phyloP scores from a whole-genome alignment of 1,284 basidiomycete species.

The Pascua sp. region DNA sequence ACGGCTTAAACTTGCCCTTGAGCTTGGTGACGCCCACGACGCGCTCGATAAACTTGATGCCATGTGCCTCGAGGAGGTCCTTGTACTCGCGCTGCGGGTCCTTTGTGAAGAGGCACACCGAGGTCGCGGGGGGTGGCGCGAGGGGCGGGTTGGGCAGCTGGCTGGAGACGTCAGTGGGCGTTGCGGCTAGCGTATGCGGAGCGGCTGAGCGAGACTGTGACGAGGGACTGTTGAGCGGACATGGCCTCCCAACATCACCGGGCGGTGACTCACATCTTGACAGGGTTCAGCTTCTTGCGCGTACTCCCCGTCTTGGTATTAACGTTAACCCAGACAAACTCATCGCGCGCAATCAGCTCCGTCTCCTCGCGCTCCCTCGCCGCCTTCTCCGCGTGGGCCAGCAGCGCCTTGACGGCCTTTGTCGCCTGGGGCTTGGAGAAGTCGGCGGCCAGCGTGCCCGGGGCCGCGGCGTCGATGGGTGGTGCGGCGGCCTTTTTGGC shows the following conservation, averaged over 20 bases:
- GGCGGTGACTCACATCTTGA: conserved; percentile 65
- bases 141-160: conserved; percentile 68
- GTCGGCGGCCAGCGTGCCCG: conserved; percentile 26
- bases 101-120: conserved; percentile 88
- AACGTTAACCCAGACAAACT: conserved; percentile 79
- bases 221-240: no score
- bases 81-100: conserved; percentile 96
- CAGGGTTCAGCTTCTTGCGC: conserved; percentile 72
- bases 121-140: conserved; percentile 71
- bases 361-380: conserved; percentile 64
- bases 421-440: conserved; percentile 69
- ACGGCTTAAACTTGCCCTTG: conserved; percentile 89
- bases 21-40: conserved; percentile 89
- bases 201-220: no score
- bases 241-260: neutral
- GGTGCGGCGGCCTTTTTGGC: conserved; percentile 4
- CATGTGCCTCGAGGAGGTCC: conserved; percentile 70
- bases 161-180: conserved; percentile 49
- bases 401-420: conserved; percentile 71
- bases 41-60: conserved; percentile 81
- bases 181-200: neutral
- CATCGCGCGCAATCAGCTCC: conserved; percentile 76
- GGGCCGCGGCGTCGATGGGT: conserved; percentile 16
- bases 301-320: conserved; percentile 75
- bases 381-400: conserved; percentile 64